Evolutionary conservation across 257 asterid genomes (phyloP).

Genomic region (Nicotiana otophora): DNA sequence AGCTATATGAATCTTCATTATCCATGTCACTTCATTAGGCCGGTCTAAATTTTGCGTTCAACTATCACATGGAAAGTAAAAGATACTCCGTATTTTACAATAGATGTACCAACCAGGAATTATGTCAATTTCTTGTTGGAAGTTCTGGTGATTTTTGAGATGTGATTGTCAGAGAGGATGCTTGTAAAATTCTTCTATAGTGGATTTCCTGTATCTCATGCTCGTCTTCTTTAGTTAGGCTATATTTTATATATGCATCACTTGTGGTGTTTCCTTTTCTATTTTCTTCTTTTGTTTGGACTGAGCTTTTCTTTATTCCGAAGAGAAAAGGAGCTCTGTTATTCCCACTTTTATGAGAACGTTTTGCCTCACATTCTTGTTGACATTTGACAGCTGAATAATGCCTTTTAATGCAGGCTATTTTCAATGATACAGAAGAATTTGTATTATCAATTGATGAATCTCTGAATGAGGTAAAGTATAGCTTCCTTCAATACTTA

Average conservation of each 20-base stretch:
- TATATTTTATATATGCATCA: not conserved
- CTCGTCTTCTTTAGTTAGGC: not conserved
- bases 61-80: not conserved
- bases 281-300: not conserved
- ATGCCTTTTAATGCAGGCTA: slow-evolving; percentile 46
- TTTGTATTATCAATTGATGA: slow-evolving; percentile 57
- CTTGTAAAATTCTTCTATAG: not conserved
- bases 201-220: not conserved
- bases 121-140: not conserved
- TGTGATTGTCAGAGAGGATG: not conserved
- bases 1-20: not conserved
- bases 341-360: not conserved
- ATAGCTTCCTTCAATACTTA: not conserved
- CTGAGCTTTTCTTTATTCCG: not conserved
- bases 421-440: slow-evolving; percentile 68
- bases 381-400: not conserved
- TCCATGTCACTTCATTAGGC: not conserved
- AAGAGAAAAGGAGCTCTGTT: not conserved
- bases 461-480: slow-evolving; percentile 54
- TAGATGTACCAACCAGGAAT: not conserved
- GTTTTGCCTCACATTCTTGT: not conserved
- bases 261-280: not conserved
- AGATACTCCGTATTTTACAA: not conserved
- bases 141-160: slow-evolving; percentile 1
- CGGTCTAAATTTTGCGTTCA: not conserved